phyloP scores from a whole-genome alignment of 495 filamentous ascomycete species.

The Podospora pseudoanserina region DNA sequence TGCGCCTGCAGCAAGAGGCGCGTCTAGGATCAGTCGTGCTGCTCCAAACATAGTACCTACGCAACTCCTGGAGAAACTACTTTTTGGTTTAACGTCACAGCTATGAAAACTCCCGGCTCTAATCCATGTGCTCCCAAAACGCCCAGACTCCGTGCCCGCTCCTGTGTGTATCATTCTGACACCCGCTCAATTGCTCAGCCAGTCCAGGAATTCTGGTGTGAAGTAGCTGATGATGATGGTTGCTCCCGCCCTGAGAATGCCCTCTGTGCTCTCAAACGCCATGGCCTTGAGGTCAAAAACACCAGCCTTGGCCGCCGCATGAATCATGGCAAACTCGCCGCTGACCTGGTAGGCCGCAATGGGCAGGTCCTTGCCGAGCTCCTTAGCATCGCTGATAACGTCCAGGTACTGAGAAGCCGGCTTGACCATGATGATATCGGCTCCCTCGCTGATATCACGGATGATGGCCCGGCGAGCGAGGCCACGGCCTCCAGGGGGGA shows the following conservation, averaged over 20 bases:
- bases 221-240: conserved; percentile 93
- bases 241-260: conserved; percentile 88
- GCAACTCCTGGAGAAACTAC: not conserved
- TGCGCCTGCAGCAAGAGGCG: not conserved
- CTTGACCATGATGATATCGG: conserved; percentile 99
- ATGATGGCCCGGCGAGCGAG: conserved; percentile 87
- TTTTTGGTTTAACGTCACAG: not conserved
- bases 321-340: conserved; percentile 97
- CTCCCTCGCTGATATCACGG: conserved; percentile 87
- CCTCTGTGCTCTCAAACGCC: conserved; percentile 90
- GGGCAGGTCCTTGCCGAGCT: conserved; percentile 83
- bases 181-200: conserved; percentile 51
- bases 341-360: conserved; percentile 95
- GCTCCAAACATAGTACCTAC: not conserved
- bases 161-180: conserved; percentile 17
- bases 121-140: conserved; percentile 11
- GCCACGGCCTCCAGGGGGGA: conserved; percentile 88
- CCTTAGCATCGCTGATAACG: conserved; percentile 93
- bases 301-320: conserved; percentile 89
- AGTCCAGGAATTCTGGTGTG: conserved; percentile 87
- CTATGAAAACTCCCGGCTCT: not conserved
- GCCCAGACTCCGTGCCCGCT: conserved; percentile 14
- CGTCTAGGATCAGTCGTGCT: not conserved
- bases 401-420: conserved; percentile 91
- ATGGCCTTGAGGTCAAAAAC: conserved; percentile 97